A percentile compares a stretch with the other conserved stretches of the same genome.
phyloP scores from a whole-genome alignment of 2,329 filamentous ascomycete species.

The Colletotrichum camelliae region DNA sequence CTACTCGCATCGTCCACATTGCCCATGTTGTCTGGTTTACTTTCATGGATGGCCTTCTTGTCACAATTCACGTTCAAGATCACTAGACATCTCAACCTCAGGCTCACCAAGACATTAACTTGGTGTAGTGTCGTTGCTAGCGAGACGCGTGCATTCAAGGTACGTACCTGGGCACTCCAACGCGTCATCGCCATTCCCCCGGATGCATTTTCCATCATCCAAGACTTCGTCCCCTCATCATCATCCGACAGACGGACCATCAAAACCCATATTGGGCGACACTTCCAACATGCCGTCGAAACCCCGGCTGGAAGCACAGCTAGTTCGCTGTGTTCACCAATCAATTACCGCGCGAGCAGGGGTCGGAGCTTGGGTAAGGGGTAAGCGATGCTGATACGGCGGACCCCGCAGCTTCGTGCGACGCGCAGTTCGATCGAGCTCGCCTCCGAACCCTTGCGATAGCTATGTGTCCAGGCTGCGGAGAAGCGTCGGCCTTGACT shows the following conservation, averaged over 20 bases:
- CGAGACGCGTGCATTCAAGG: neutral
- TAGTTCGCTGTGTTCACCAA: neutral
- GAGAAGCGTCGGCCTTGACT: conserved; percentile 17
- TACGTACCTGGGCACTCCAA: neutral
- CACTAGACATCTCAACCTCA: neutral
- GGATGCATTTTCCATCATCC: neutral
- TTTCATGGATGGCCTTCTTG: neutral
- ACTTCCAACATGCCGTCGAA: neutral
- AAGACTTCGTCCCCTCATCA: neutral
- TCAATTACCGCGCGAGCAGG: neutral
- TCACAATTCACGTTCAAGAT: neutral
- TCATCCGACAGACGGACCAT: neutral
- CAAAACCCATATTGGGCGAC: neutral
- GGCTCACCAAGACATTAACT: neutral
- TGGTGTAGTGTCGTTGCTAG: neutral
- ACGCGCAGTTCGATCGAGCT: neutral
- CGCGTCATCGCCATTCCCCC: neutral
- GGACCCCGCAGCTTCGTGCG: conserved; percentile 7
- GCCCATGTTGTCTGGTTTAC: neutral
- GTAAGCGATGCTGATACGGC: neutral
- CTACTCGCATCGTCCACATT: neutral
- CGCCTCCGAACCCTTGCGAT: neutral
- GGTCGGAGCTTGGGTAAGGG: neutral
- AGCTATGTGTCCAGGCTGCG: neutral
- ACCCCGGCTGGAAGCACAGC: neutral